Percentiles rank a stretch among this genome's conserved stretches.
phyloP scores from a whole-genome alignment of 352 stramenopile genomes.

The Globisporangium spinosum region DNA sequence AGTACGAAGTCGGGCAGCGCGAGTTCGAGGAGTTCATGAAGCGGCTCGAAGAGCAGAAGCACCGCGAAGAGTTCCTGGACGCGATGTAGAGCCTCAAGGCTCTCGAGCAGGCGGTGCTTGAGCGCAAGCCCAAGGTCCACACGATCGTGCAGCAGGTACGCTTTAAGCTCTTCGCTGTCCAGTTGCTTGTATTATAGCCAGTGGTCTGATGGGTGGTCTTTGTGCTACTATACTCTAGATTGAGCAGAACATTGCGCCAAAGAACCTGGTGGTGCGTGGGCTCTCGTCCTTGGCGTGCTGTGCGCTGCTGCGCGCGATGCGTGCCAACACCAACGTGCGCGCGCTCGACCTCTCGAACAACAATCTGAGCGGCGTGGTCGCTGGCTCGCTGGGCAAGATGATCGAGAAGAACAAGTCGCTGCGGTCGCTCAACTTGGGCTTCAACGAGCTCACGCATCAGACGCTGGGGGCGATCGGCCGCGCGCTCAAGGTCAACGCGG shows the following conservation, averaged over 20 bases:
- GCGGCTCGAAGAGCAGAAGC: slow-evolving; percentile 39
- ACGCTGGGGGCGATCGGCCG: slow-evolving; percentile 34
- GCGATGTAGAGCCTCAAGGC: slow-evolving; percentile 34
- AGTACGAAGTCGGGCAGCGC: slow-evolving; percentile 34
- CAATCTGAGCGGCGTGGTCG: slow-evolving; percentile 38
- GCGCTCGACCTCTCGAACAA: slow-evolving; percentile 66
- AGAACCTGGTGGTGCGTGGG: slow-evolving; percentile 42
- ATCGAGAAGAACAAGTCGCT: slow-evolving; percentile 53
- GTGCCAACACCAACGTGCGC: slow-evolving; percentile 47
- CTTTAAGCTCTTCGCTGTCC: background rate
- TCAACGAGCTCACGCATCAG: slow-evolving; percentile 45
- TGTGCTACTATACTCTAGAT: slow-evolving; percentile 27
- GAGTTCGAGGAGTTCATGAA: slow-evolving; percentile 41
- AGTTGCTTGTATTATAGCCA: background rate
- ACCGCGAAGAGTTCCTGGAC: slow-evolving; percentile 41
- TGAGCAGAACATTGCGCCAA: slow-evolving; percentile 39
- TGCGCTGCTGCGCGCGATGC: slow-evolving; percentile 53
- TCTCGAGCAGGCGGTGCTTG: slow-evolving; percentile 39
- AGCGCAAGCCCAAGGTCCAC: slow-evolving; percentile 38
- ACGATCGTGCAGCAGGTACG: slow-evolving; percentile 41
- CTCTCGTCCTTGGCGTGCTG: slow-evolving; percentile 54
- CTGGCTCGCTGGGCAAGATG: slow-evolving; percentile 43
- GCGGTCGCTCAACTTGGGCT: slow-evolving; percentile 47
- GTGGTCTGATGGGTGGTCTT: background rate
- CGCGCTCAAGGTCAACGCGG: slow-evolving; percentile 37